These are phyloP conservation scores for Picochlorum sp. DNA, from an alignment of 139 green algal genomes.

Conservation along the genomic window DNA sequence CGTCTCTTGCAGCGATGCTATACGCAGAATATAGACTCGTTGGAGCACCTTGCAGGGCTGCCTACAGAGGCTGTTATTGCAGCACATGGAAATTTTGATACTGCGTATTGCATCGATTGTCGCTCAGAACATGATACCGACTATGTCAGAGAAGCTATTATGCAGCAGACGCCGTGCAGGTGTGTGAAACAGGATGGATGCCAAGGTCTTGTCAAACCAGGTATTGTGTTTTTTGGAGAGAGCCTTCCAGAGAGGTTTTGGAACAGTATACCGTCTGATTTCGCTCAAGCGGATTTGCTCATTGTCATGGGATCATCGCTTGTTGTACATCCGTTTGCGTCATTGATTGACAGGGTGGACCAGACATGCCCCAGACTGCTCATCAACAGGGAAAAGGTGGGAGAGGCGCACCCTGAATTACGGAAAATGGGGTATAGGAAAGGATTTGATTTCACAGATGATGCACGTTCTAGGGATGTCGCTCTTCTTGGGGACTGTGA, in stretches of 20 bases:
- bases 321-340: slow-evolving; percentile 33
- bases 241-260: slow-evolving; percentile 62
- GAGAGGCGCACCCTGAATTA: slow-evolving; percentile 21
- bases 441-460: slow-evolving; percentile 40
- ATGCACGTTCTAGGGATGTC: slow-evolving; percentile 44
- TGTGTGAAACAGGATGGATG: slow-evolving; percentile 27
- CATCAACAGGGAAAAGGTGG: slow-evolving; percentile 70
- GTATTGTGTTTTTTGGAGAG: slow-evolving; percentile 90
- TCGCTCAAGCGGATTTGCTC: slow-evolving; percentile 58
- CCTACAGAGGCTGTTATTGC: slow-evolving; percentile 50
- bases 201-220: slow-evolving; percentile 69
- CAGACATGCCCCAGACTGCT: slow-evolving; percentile 48
- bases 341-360: slow-evolving; percentile 15
- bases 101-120: slow-evolving; percentile 50
- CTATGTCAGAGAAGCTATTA: slow-evolving; percentile 37
- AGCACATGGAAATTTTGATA: slow-evolving; percentile 85
- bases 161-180: slow-evolving; percentile 13
- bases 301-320: slow-evolving; percentile 75
- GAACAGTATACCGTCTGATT: slow-evolving; percentile 22
- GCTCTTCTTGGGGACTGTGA: slow-evolving; percentile 61
- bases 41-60: slow-evolving; percentile 57
- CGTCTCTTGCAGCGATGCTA: slow-evolving; percentile 64
- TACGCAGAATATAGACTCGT: slow-evolving; percentile 78
- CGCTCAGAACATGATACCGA: slow-evolving; percentile 23
- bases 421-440: slow-evolving; percentile 6